Evolutionary conservation across 345 rosid genomes (phyloP), one percentile per base, ranked within the genome.

Genomic region (Salix caprea): DNA sequence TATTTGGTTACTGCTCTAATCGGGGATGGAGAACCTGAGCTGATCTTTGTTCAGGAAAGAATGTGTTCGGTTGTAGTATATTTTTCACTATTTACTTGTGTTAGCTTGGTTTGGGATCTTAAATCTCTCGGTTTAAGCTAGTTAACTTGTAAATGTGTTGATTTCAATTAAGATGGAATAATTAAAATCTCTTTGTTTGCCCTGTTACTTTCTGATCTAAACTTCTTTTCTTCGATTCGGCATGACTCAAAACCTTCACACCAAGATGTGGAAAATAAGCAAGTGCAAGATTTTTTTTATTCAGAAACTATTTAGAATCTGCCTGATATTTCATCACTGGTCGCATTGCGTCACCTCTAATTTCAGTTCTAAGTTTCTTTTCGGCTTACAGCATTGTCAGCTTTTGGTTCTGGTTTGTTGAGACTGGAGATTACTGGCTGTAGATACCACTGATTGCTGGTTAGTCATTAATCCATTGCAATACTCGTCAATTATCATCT

Each of bases 401-500:
- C 42, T 46, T 60, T 8, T 50, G 60, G 40, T 48, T 70, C 11
- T 50, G 60, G 40, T 48, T 70, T 50, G 8, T 9, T 9, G 39
- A 30, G 40, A 18, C 23, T 48, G 14, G 36, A 48, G 48, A n/a
- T 58, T 58, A n/a, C 28, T 58, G 24, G 11, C 28, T 58, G 62
- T 10, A 2, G 24, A 58, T 23, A n/a, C 28, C 28, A 58, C 1
- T n/a, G 64, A 10, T 58, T 58, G 64, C 1, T 58, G 26, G 24
- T 10, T 58, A 58, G 28, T n/a, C 6, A 9, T 9, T n/a, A 26
- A n/a, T 23, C 62, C 24, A 4, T 58, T 0, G 14, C n/a, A 10
- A 65, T 34, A 21, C 11, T 69, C 46, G 60, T 81, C 83, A 30
- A 34, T 79, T 78, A 48, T 72, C 72, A 19, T 78, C 82, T 61